These are phyloP conservation scores for Kuraishia molischiana DNA, from an alignment of 805 yeast genomes.

Conservation along the genomic window DNA sequence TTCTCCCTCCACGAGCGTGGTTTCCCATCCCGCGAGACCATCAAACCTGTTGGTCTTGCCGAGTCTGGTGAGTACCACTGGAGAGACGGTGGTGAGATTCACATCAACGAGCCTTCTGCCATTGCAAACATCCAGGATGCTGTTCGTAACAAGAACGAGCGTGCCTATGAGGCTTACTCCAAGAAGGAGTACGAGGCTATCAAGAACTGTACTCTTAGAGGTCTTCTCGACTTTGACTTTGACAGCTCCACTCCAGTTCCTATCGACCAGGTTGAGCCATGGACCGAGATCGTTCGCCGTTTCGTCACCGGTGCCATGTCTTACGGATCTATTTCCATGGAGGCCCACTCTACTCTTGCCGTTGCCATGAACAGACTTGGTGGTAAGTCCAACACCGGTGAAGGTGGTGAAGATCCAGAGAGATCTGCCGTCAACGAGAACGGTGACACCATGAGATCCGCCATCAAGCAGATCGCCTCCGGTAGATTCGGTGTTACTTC, in stretches of 20 bases:
- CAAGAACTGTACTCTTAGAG: conserved; percentile 87
- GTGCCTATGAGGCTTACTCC: conserved; percentile 83
- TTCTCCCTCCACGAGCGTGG: conserved; percentile 90
- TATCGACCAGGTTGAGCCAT: conserved; percentile 96
- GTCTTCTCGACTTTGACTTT: conserved; percentile 84
- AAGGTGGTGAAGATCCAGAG: conserved; percentile 98
- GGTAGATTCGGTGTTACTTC: conserved; percentile 98
- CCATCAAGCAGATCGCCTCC: conserved; percentile 95
- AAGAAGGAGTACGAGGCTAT: conserved; percentile 89
- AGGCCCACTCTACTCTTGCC: conserved; percentile 94
- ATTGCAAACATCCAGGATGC: conserved; percentile 96
- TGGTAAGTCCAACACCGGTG: conserved; percentile 97
- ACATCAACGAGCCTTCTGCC: conserved; percentile 89
- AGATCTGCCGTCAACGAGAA: conserved; percentile 69
- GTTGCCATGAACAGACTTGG: conserved; percentile 98
- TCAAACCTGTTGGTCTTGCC: conserved; percentile 67
- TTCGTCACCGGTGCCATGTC: conserved; percentile 99
- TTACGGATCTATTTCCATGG: conserved; percentile 97
- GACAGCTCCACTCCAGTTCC: conserved; percentile 69
- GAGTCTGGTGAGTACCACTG: conserved; percentile 97
- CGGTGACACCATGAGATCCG: conserved; percentile 98
- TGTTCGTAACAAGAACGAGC: conserved; percentile 93
- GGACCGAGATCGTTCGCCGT: conserved; percentile 97
- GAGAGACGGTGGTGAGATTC: conserved; percentile 98
- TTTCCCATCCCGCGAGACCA: conserved; percentile 66